Percentiles rank a stretch among this genome's conserved stretches.
These are phyloP conservation scores for Phaeoacremonium minimum DNA, from an alignment of 2,329 filamentous ascomycete genomes.

Conservation along the genomic window DNA sequence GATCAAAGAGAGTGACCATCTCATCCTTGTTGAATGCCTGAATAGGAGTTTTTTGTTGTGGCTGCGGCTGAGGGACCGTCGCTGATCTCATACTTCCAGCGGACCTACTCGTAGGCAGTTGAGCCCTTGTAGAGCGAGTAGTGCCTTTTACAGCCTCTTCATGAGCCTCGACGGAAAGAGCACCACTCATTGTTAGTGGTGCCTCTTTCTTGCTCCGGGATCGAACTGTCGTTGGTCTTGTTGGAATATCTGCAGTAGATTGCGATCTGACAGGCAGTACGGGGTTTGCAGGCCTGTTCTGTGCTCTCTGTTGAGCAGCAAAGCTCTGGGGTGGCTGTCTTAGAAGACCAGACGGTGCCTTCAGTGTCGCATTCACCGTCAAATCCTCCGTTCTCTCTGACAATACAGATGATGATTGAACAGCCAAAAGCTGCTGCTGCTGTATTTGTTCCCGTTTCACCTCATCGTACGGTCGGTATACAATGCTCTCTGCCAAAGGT, in stretches of 20 bases:
- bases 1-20: conserved; percentile 49
- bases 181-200: conserved; percentile 10
- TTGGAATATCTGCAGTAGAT: conserved; percentile 22
- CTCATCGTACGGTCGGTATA: conserved; percentile 62
- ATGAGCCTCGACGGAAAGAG: conserved; percentile 11
- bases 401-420: conserved; percentile 7
- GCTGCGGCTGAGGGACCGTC: conserved; percentile 3
- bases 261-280: conserved; percentile 21
- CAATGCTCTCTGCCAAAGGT: conserved; percentile 55
- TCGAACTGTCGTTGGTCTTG: conserved; percentile 17
- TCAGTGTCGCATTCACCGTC: conserved; percentile 9
- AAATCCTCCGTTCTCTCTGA: conserved; percentile 27
- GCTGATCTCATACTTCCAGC: conserved; percentile 4
- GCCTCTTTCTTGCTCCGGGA: conserved; percentile 17
- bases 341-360: conserved; percentile 36
- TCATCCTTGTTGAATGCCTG: conserved; percentile 14
- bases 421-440: conserved; percentile 15
- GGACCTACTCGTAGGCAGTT: conserved; percentile 9
- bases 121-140: conserved; percentile 9
- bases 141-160: conserved; percentile 18
- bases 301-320: conserved; percentile 60
- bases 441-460: conserved; percentile 50
- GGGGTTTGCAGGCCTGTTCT: conserved; percentile 37
- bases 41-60: conserved; percentile 5
- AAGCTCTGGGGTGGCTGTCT: conserved; percentile 59